Evolutionary conservation across 495 filamentous ascomycete genomes (phyloP).

Genomic region (Penicillium pulvis): DNA sequence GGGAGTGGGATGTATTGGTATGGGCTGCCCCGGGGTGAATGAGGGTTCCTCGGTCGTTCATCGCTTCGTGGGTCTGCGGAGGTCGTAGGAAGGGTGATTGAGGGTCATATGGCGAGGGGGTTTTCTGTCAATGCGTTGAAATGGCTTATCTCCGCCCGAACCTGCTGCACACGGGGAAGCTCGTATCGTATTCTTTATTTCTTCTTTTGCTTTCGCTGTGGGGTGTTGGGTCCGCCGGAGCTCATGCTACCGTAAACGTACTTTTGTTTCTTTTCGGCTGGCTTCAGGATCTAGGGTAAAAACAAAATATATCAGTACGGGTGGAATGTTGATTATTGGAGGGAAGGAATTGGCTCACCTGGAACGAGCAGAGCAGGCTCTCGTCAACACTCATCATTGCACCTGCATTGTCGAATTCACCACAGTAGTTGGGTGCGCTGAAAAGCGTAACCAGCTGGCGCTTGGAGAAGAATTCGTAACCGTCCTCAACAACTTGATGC

Average conservation of each 20-base stretch:
- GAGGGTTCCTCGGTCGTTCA: slow-evolving; percentile 33
- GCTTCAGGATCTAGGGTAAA: slow-evolving; percentile 83
- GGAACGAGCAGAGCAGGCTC: slow-evolving; percentile 97
- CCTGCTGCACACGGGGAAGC: slow-evolving; percentile 84
- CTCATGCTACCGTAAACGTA: slow-evolving; percentile 93
- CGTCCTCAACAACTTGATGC: slow-evolving; percentile 98
- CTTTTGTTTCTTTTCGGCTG: slow-evolving; percentile 99
- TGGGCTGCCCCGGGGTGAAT: slow-evolving; percentile 24
- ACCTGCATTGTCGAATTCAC: slow-evolving; percentile 98
- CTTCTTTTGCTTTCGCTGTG: slow-evolving; percentile 89
- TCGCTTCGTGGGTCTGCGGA: slow-evolving; percentile 35
- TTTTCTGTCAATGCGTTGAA: slow-evolving; percentile 24
- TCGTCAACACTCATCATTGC: slow-evolving; percentile 99
- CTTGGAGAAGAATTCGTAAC: slow-evolving; percentile 99
- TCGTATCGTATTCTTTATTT: slow-evolving; percentile 78
- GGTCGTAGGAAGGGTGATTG: slow-evolving; percentile 19
- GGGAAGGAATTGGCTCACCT: slow-evolving; percentile 59
- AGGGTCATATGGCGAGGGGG: slow-evolving; percentile 25
- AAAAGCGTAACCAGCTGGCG: slow-evolving; percentile 96
- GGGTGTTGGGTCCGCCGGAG: slow-evolving; percentile 82
- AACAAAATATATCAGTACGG: slow-evolving; percentile 8
- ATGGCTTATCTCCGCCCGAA: slow-evolving; percentile 88
- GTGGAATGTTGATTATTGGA: slow-evolving; percentile 15
- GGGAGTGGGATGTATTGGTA: slow-evolving; percentile 12
- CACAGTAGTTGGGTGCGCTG: slow-evolving; percentile 98